Conservation (phyloP, 768 basidiomycete genomes). For the Kwoniella sp. region DNA sequence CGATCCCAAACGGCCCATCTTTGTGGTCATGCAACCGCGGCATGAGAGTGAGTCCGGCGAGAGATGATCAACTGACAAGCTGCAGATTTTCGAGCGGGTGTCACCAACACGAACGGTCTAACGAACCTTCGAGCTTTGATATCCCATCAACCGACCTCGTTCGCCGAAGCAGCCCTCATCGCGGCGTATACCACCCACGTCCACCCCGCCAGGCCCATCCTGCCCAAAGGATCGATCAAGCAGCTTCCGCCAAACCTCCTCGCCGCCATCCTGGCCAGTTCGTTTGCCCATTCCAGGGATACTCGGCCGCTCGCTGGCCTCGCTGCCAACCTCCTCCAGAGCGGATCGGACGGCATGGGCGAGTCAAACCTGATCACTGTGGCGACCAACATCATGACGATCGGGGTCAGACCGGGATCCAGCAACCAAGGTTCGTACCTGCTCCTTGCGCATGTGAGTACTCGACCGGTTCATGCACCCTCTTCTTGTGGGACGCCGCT, state of each 20-base stretch:
- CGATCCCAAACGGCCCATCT: slow-evolving; percentile 22
- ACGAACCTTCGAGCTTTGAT: slow-evolving; percentile 19
- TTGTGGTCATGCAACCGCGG: slow-evolving; percentile 22
- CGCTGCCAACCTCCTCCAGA: slow-evolving; percentile 2
- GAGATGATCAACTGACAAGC: background rate
- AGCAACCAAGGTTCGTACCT: slow-evolving; percentile 13
- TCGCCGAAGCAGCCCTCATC: slow-evolving; percentile 15
- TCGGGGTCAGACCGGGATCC: slow-evolving; percentile 9
- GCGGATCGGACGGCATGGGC: background rate
- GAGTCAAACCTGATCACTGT: slow-evolving; percentile 18
- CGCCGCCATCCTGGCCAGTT: slow-evolving; percentile 7
- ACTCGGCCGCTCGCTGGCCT: slow-evolving; percentile 14
- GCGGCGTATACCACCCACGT: slow-evolving; percentile 12
- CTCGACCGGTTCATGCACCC: background rate
- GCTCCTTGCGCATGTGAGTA: slow-evolving; percentile 20
- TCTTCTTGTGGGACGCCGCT: background rate
- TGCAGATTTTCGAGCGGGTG: slow-evolving; percentile 1
- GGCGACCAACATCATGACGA: slow-evolving; percentile 14
- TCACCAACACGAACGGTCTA: slow-evolving; percentile 6
- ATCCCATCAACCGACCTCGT: slow-evolving; percentile 6
- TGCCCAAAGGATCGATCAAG: slow-evolving; percentile 11
- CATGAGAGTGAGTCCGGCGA: slow-evolving; percentile 9
- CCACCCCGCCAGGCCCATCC: slow-evolving; percentile 20
- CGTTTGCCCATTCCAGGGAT: slow-evolving; percentile 16
- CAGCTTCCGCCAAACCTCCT: slow-evolving; percentile 19